A percentile compares a stretch with the other conserved stretches of the same genome.
Evolutionary conservation across 208 protist species (phyloP).

Genomic region (Trypanosoma rangeli): DNA sequence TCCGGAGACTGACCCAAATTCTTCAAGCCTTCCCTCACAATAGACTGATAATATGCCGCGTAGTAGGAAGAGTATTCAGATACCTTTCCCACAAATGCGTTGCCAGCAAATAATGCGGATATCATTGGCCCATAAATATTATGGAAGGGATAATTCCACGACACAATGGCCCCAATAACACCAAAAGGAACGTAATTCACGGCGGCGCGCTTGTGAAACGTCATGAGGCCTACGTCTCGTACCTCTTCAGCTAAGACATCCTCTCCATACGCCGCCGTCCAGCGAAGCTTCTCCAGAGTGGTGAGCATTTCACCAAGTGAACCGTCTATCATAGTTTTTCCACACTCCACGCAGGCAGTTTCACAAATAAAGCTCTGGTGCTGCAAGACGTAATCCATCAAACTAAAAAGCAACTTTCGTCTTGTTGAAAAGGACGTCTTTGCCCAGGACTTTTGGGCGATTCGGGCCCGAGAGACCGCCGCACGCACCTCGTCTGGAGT

Average conservation of each 20-base stretch:
- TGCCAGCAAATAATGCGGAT: slow-evolving; percentile 93
- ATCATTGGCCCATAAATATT: slow-evolving; percentile 94
- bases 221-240: slow-evolving; percentile 83
- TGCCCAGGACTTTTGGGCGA: slow-evolving; percentile 79
- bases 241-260: slow-evolving; percentile 80
- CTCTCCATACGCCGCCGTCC: slow-evolving; percentile 81
- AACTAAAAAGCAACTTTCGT: slow-evolving; percentile 75
- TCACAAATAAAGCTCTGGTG: slow-evolving; percentile 85
- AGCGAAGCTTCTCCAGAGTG: slow-evolving; percentile 92
- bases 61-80: slow-evolving; percentile 94
- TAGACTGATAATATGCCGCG: slow-evolving; percentile 90
- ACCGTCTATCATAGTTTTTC: slow-evolving; percentile 93
- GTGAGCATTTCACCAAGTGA: slow-evolving; percentile 90
- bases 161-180: slow-evolving; percentile 92
- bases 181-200: slow-evolving; percentile 89
- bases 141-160: slow-evolving; percentile 97
- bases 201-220: slow-evolving; percentile 85
- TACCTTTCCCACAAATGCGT: slow-evolving; percentile 94
- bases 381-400: slow-evolving; percentile 87
- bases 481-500: slow-evolving; percentile 69
- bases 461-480: slow-evolving; percentile 61
- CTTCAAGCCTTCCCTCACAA: slow-evolving; percentile 85
- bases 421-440: slow-evolving; percentile 86
- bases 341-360: slow-evolving; percentile 86
- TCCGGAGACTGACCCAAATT: slow-evolving; percentile 89